Evolutionary conservation across 495 filamentous ascomycete species (phyloP).

Genomic region (Hypoxylon cercidicola): DNA sequence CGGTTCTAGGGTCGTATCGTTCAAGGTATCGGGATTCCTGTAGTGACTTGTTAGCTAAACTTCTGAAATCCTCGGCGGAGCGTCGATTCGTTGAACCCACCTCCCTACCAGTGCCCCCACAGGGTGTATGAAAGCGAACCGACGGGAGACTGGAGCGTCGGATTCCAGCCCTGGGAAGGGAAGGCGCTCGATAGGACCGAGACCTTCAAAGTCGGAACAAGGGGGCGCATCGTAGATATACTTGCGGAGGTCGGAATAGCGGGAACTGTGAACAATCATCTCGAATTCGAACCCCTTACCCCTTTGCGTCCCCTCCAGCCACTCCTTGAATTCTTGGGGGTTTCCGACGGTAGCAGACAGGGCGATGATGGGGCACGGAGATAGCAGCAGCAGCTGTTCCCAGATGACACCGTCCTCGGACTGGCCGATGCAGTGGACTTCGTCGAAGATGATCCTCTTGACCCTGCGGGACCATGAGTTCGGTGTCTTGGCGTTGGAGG

Average conservation of each 20-base stretch:
- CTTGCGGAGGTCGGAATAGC: constrained; percentile 81
- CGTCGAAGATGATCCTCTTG: constrained; percentile 82
- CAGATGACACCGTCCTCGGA: constrained; percentile 81
- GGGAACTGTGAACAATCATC: constrained; percentile 71
- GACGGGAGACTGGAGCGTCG: constrained; percentile 51
- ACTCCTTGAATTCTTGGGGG: constrained; percentile 72
- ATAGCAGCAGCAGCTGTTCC: constrained; percentile 80
- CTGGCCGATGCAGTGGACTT: constrained; percentile 84
- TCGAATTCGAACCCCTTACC: constrained; percentile 61
- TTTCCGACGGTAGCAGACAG: constrained; percentile 85
- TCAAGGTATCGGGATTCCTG: constrained; percentile 63
- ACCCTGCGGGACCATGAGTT: constrained; percentile 71
- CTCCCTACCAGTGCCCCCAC: constrained; percentile 69
- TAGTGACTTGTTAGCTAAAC: constrained; percentile 11
- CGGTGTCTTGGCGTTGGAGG: constrained; percentile 65
- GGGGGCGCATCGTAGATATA: constrained; percentile 67
- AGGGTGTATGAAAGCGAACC: constrained; percentile 75
- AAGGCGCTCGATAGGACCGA: constrained; percentile 46
- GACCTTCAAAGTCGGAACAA: constrained; percentile 65
- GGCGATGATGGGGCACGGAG: constrained; percentile 82
- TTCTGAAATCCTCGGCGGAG: not conserved
- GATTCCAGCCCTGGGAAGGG: constrained; percentile 50
- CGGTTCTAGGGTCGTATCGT: constrained; percentile 73
- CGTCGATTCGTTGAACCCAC: constrained; percentile 34
- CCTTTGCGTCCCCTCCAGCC: constrained; percentile 71